These are phyloP conservation scores for Primulina huaijiensis DNA, from an alignment of 257 asterid genomes.

Conservation along the genomic window DNA sequence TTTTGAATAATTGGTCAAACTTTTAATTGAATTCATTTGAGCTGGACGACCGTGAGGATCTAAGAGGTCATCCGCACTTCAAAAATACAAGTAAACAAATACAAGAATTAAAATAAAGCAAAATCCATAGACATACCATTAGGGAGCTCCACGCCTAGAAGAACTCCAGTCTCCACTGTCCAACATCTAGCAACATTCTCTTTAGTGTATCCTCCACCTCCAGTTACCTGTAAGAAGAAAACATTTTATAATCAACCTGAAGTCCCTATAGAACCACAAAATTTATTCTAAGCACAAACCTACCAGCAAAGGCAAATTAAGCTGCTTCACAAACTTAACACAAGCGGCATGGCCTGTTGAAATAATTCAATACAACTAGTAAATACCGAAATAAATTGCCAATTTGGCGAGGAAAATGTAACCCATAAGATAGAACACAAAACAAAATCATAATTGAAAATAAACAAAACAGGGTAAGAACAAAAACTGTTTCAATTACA, in stretches of 20 bases:
- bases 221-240: slow-evolving; percentile 72
- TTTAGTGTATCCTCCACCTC: slow-evolving; percentile 99
- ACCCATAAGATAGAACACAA: slow-evolving; percentile 16
- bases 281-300: slow-evolving; percentile 24
- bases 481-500: slow-evolving; percentile 33
- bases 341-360: slow-evolving; percentile 96
- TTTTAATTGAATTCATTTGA: no score
- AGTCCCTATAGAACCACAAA: slow-evolving; percentile 7
- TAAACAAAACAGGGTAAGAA: slow-evolving; percentile 24
- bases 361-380: slow-evolving; percentile 12
- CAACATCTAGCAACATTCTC: slow-evolving; percentile 99
- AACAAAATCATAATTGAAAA: slow-evolving; percentile 7
- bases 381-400: slow-evolving; percentile 18
- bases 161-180: slow-evolving; percentile 95
- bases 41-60: not conserved
- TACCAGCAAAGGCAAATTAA: slow-evolving; percentile 94
- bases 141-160: slow-evolving; percentile 78
- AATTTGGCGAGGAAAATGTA: slow-evolving; percentile 19
- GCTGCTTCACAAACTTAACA: slow-evolving; percentile 87
- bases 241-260: slow-evolving; percentile 15
- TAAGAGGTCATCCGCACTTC: not conserved
- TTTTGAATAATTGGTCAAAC: not conserved
- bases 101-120: not conserved
- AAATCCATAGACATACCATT: slow-evolving; percentile 47
- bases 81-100: slow-evolving; percentile 22